Conservation (phyloP, 257 asterid species). For the Dorcoceras hygrometricum region DNA sequence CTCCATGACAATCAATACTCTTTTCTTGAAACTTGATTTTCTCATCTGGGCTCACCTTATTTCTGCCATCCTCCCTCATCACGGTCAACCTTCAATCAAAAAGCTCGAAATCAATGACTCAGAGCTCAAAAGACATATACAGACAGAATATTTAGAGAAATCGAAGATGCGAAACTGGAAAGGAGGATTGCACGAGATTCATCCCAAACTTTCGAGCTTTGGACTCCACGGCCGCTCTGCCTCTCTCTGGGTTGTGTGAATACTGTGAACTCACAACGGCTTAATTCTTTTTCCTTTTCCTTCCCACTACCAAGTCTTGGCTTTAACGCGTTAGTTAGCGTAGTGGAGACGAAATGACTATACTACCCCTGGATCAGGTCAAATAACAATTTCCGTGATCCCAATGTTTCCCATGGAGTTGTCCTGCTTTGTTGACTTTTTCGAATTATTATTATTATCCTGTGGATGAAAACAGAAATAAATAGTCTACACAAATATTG, state of each 20-base stretch:
- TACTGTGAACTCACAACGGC: conserved; percentile 62
- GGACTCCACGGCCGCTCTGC: conserved; percentile 36
- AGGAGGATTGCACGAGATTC: conserved; percentile 35
- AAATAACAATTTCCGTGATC: conserved; percentile 20
- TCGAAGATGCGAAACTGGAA: conserved; percentile 27
- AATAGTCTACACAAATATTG: too few relatives aligned
- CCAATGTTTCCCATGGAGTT: conserved; percentile 10
- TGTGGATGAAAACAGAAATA: too few relatives aligned
- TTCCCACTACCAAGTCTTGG: conserved; percentile 33
- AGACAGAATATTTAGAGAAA: conserved; percentile 18
- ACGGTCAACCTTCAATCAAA: conserved; percentile 29
- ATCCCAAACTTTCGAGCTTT: conserved; percentile 37
- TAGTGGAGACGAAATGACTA: conserved; percentile 17
- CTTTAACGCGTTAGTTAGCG: conserved; percentile 32
- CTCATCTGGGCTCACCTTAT: conserved; percentile 48
- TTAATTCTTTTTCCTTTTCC: conserved; percentile 33
- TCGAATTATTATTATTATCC: too few relatives aligned
- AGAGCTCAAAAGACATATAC: conserved; percentile 37
- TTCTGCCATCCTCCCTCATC: conserved; percentile 54
- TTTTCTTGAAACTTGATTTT: conserved; percentile 43
- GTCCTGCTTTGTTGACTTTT: neutral
- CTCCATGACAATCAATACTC: conserved; percentile 57
- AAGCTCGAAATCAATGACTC: conserved; percentile 6
- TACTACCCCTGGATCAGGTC: conserved; percentile 30
- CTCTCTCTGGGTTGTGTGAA: conserved; percentile 14